These are phyloP conservation scores for Sisymbrium altissimum DNA, from an alignment of 345 rosid species.

Conservation along the genomic window DNA sequence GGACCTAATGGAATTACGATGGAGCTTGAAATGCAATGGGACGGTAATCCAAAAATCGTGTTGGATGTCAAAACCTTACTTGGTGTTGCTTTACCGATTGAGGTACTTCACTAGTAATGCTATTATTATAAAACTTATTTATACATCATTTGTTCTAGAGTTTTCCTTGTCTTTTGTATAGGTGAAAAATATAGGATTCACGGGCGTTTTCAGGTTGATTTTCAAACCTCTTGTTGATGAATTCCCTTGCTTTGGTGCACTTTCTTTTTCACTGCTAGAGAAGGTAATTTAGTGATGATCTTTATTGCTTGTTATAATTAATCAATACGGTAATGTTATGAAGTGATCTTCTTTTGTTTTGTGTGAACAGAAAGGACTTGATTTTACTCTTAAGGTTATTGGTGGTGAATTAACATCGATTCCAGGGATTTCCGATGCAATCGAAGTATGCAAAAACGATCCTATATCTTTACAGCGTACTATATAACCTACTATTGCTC, in stretches of 20 bases:
- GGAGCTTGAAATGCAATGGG: slow-evolving; percentile 97
- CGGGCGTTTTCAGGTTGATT: slow-evolving; percentile 91
- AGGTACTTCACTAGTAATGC: slow-evolving; percentile 43
- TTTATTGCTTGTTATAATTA: neutral
- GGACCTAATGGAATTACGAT: slow-evolving; percentile 50
- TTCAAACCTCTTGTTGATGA: slow-evolving; percentile 80
- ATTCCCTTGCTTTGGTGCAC: slow-evolving; percentile 90
- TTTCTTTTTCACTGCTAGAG: slow-evolving; percentile 68
- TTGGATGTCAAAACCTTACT: slow-evolving; percentile 69
- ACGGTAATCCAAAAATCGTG: slow-evolving; percentile 75
- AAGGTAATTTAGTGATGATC: slow-evolving; percentile 44
- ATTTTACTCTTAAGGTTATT: slow-evolving; percentile 65
- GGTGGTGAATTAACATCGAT: slow-evolving; percentile 82
- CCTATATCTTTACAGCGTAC: neutral
- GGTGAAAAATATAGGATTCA: slow-evolving; percentile 89
- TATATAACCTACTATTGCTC: neutral
- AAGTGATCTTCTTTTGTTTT: neutral
- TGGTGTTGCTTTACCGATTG: slow-evolving; percentile 73
- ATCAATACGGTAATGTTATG: neutral
- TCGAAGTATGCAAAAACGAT: slow-evolving; percentile 53
- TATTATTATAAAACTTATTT: neutral
- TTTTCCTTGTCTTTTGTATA: slow-evolving; percentile 30
- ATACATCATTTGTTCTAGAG: neutral
- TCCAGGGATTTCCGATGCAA: slow-evolving; percentile 84
- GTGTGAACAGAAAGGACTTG: slow-evolving; percentile 62